Base-by-base conservation (phyloP, 2,329 filamentous ascomycete genomes). In the Aspergillus chevalieri region DNA sequence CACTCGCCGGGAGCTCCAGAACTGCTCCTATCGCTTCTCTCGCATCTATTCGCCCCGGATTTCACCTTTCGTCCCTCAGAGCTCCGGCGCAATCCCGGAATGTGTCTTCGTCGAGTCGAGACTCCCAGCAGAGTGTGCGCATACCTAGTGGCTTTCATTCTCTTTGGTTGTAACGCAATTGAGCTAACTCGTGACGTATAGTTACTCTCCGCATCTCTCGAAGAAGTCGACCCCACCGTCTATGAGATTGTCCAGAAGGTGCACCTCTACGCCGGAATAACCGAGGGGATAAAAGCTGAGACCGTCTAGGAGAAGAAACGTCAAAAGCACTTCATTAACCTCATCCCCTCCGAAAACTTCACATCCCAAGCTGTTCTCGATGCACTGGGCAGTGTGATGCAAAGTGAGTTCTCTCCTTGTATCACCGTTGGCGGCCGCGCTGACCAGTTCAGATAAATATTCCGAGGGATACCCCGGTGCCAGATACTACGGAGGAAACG, bases 301-400 rank as follows among this genome's bases (percentile, higher is more conserved):
- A 33, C 21, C 43, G 44, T 36, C 4, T 61, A 95, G 89, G 93
- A 98, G 78, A 97, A 97, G 82, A 81, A 81, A 59, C 83, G 93
- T 60, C 93, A 98, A 73, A 95, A 95, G 73, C 90, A 97, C 72
- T 98, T 96, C 66, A 95, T 98, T 76, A 97, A 97, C 72, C 79
- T 95, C 50, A 95, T 95, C 58, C 90, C 90, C 17, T 95, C 90
- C 6, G 90, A 95, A 74, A 95, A 95, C 75, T 95, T 95, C 66
- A 95, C 90, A 22, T 95, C 90, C 6, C 88, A 94, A 70, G 89
- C 90, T 26, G 90, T 95, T 17, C 81, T 95, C 49, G 90, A 95
- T 78, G 89, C 90, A 30, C 78, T 95, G 52, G 90, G 90, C 57
- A 95, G 89, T 77, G 86, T 91, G 47, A 95, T 95, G 90, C 90